Evolutionary conservation across 1,139 yeast species (phyloP).

Genomic region (Torulaspora pretoriensis): DNA sequence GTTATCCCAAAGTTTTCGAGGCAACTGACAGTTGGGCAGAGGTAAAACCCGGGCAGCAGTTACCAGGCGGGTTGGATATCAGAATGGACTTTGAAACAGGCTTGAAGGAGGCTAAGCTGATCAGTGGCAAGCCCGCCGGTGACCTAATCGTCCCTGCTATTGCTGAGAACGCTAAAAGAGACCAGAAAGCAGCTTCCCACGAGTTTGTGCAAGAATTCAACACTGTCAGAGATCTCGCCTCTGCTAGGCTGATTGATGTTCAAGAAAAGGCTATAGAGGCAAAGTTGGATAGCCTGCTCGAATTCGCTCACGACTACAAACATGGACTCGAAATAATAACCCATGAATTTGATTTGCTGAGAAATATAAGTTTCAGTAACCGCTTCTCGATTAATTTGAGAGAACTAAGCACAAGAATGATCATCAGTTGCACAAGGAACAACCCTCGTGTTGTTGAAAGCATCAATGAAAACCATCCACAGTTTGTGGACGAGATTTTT

Average conservation of each 20-base stretch:
- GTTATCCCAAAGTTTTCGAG: conserved; percentile 60
- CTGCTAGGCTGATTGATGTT: conserved; percentile 11
- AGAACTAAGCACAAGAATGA: conserved; percentile 49
- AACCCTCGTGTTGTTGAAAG: conserved; percentile 58
- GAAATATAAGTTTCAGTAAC: conserved; percentile 17
- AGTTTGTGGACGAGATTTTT: conserved; percentile 19
- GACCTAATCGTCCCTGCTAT: conserved; percentile 5
- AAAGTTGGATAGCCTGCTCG: conserved; percentile 31
- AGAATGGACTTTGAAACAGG: conserved; percentile 67
- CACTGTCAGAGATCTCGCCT: conserved; percentile 1
- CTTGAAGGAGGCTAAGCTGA: conserved; percentile 59
- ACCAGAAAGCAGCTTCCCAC: conserved; percentile 11
- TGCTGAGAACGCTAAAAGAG: not conserved
- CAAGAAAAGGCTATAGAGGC: conserved; percentile 21
- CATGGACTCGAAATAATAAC: conserved; percentile 34
- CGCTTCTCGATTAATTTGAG: conserved; percentile 29
- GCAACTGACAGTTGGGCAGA: conserved; percentile 67
- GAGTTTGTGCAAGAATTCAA: conserved; percentile 29
- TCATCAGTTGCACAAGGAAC: conserved; percentile 62
- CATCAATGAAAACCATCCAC: conserved; percentile 20
- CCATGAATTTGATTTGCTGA: conserved; percentile 30
- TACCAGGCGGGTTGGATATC: conserved; percentile 77
- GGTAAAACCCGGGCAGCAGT: conserved; percentile 61
- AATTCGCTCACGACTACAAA: conserved; percentile 36
- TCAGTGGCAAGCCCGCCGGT: conserved; percentile 3